Conservation (phyloP, 148 eudicot genomes). For the Pharnaceum exiguum region DNA sequence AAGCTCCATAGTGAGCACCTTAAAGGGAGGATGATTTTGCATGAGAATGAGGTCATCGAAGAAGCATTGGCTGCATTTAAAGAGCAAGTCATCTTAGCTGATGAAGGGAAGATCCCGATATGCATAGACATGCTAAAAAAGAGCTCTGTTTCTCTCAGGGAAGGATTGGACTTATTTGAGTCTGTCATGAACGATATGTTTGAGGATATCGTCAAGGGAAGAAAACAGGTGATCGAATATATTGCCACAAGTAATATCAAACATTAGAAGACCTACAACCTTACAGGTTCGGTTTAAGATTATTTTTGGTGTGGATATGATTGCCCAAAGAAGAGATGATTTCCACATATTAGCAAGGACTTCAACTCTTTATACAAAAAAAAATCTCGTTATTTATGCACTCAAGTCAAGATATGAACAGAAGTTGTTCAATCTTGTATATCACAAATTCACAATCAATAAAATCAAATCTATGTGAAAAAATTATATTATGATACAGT, state of each 20-base stretch:
- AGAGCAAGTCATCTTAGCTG: background rate
- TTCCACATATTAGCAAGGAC: slow-evolving; percentile 8
- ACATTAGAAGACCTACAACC: slow-evolving; percentile 2
- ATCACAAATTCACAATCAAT: background rate
- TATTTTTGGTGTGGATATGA: slow-evolving; percentile 12
- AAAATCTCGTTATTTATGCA: too few relatives aligned
- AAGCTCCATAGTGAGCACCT: background rate
- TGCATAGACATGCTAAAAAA: slow-evolving; percentile 15
- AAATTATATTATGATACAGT: too few relatives aligned
- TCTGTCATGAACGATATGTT: slow-evolving; percentile 30
- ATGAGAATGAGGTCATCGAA: slow-evolving; percentile 28
- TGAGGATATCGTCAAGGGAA: slow-evolving; percentile 36
- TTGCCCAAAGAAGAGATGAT: slow-evolving; percentile 13
- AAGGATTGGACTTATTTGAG: slow-evolving; percentile 32
- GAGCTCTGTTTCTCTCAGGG: slow-evolving; percentile 28
- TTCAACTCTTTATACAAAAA: slow-evolving; percentile 3
- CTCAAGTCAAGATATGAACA: too few relatives aligned
- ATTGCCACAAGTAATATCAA: slow-evolving; percentile 17
- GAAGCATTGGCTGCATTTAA: slow-evolving; percentile 15
- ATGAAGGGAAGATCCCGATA: background rate
- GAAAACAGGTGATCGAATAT: slow-evolving; percentile 24
- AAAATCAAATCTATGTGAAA: too few relatives aligned
- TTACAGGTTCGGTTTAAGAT: background rate
- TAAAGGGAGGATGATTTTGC: slow-evolving; percentile 9
- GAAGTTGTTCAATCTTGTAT: background rate